Evolutionary conservation across 441 rosid genomes (phyloP), one percentile per base, ranked within the genome.

Genomic region (Euphorbia celastroides): DNA sequence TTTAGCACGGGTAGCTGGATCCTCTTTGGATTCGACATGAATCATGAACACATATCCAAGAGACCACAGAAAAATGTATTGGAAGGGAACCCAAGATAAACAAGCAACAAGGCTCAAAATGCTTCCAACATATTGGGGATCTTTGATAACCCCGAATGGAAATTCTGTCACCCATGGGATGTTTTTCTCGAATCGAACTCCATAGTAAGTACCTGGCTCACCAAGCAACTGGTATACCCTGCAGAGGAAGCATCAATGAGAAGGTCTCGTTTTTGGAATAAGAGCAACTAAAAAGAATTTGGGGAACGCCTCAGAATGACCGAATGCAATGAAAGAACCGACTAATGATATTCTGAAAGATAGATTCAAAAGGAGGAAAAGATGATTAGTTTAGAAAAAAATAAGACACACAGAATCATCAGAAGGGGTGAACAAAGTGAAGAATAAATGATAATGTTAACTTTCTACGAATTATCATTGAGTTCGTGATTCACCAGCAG

Each of bases 41-140:
- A 89, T 84, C 83, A 89, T 86, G 77, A 90, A 86, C 36, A 74
- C 62, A 71, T 89, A 90, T 50, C 98, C 93, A 32, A 90, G 78
- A 62, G 77, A 70, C 96, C 97, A 93, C 27, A 93, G 64, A 56
- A 88, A 70, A 65, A 93, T 87, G 81, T 86, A 93, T 32, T 80
- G 97, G 59, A 85, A 85, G 31, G 97, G 96, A 50, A 88, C 83
- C 96, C 93, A 93, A 48, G 89, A 73, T 31, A 83, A 73, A 41
- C 93, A 88, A 2, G 93, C 93, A 51, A 93, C 58, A 41, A 88
- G 86, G 75, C 95, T 90, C 89, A 83, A 66, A 50, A 88, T 77
- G 81, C 98, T 93, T 38, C 98, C 98, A 52, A 87, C 83, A 71
- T 88, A 90, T 63, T 88, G 98, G 34, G 97, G 98, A 81, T 93